Percentiles rank a stretch among this genome's conserved stretches.
These are phyloP conservation scores for Phytopythium oedochilum DNA, from an alignment of 352 stramenopile genomes.

Conservation along the genomic window DNA sequence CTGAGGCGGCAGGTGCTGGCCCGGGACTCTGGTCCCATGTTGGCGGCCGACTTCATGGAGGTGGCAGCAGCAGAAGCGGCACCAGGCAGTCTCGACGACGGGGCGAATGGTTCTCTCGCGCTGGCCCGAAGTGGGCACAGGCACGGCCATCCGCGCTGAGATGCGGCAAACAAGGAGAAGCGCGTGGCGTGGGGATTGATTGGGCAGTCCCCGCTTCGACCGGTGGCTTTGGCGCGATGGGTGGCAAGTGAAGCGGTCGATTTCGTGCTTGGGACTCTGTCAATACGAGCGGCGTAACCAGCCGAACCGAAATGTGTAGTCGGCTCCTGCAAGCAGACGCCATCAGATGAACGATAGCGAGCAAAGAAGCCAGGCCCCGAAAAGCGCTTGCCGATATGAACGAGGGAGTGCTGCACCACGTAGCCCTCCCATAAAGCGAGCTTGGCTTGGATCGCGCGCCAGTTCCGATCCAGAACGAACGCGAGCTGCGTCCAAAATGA, in stretches of 20 bases:
- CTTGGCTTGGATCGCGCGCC: conserved; percentile 16
- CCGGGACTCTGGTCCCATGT: too few relatives aligned
- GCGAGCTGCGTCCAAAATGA: conserved; percentile 16
- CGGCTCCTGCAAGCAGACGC: background rate
- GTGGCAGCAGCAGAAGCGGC: background rate
- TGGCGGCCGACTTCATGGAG: too few relatives aligned
- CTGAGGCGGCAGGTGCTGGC: too few relatives aligned
- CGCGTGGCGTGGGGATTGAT: too few relatives aligned
- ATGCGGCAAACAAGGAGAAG: background rate
- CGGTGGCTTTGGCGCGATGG: too few relatives aligned
- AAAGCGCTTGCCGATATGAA: conserved; percentile 13
- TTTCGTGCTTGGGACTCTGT: too few relatives aligned
- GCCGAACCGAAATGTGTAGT: conserved; percentile 13
- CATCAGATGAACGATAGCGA: background rate
- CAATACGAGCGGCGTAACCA: too few relatives aligned
- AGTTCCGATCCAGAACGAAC: conserved; percentile 21
- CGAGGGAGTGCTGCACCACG: conserved; percentile 15
- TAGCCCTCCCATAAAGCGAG: conserved; percentile 20
- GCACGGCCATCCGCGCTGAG: too few relatives aligned
- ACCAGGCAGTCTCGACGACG: background rate
- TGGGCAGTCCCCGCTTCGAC: too few relatives aligned
- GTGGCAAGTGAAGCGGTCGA: too few relatives aligned
- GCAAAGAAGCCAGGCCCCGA: background rate
- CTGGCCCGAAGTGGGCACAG: background rate
- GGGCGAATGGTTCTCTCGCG: background rate